Percentiles rank a stretch among this genome's conserved stretches.
Conservation (phyloP, 106 monocot genomes). For the Allium sativum region DNA sequence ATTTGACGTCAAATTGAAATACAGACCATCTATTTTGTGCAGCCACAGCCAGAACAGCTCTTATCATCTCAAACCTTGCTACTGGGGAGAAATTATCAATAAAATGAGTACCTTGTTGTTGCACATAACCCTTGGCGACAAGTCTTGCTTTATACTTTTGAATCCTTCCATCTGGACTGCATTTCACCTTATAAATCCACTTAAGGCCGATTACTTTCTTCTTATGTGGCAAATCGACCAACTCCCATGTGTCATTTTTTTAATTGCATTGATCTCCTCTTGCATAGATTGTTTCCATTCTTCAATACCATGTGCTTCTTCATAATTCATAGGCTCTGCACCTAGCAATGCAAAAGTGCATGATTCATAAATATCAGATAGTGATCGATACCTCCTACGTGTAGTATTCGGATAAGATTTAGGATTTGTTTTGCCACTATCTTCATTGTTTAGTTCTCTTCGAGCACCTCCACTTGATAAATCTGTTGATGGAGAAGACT, state of each 20-base stretch:
- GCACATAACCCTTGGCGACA: constrained; percentile 12
- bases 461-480: background rate
- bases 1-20: constrained; percentile 18
- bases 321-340: too few species aligned
- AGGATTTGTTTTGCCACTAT: background rate
- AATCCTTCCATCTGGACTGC: background rate
- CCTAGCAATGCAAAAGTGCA: constrained; percentile 9
- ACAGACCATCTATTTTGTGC: background rate
- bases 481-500: background rate
- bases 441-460: background rate
- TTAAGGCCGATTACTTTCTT: constrained; percentile 15
- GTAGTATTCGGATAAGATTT: too few species aligned
- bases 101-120: constrained; percentile 15
- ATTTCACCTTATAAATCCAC: constrained; percentile 18
- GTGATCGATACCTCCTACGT: constrained; percentile 5
- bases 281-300: too few species aligned
- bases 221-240: constrained; percentile 1
- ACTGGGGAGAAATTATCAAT: constrained; percentile 12
- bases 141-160: constrained; percentile 13
- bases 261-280: too few species aligned
- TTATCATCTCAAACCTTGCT: constrained; percentile 13
- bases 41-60: constrained; percentile 5
- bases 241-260: constrained; percentile 2
- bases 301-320: too few species aligned
- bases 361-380: constrained; percentile 6